Evolutionary conservation across 306 rosid species (phyloP).

Genomic region (Quercus rubra): DNA sequence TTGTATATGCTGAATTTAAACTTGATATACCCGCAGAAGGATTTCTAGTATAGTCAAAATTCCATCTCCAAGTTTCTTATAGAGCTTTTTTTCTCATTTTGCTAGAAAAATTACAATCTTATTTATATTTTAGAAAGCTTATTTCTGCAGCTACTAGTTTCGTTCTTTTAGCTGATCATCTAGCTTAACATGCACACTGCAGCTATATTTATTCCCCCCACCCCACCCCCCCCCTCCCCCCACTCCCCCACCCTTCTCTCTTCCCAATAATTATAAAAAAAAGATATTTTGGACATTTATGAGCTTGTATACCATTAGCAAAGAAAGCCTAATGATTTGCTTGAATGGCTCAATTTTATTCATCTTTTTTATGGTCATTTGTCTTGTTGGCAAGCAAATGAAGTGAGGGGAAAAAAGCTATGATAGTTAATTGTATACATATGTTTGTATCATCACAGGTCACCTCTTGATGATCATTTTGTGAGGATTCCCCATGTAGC

Average conservation of each 20-base stretch:
- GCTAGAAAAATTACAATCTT: background rate
- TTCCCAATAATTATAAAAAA: too few relatives aligned
- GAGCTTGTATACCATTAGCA: background rate
- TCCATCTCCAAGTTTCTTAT: background rate
- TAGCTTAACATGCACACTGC: background rate
- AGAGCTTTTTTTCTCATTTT: too few relatives aligned
- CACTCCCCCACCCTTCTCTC: background rate
- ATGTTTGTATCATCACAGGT: constrained; percentile 40
- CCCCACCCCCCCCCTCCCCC: background rate
- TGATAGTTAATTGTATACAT: background rate
- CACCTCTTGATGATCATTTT: constrained; percentile 59
- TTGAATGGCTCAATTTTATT: background rate
- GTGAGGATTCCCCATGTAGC: constrained; percentile 51
- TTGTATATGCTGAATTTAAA: too few relatives aligned
- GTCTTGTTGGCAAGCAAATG: background rate
- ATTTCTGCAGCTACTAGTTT: background rate
- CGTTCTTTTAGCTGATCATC: background rate
- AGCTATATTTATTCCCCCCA: background rate
- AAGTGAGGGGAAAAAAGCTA: background rate
- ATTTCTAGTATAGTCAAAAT: background rate
- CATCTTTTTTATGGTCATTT: background rate
- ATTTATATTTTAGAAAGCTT: background rate
- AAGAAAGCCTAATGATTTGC: too few relatives aligned
- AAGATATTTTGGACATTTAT: background rate
- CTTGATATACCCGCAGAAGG: too few relatives aligned